Conservation (phyloP, 192 early-diverging fungal genomes). For the Cladochytrium replicatum region DNA sequence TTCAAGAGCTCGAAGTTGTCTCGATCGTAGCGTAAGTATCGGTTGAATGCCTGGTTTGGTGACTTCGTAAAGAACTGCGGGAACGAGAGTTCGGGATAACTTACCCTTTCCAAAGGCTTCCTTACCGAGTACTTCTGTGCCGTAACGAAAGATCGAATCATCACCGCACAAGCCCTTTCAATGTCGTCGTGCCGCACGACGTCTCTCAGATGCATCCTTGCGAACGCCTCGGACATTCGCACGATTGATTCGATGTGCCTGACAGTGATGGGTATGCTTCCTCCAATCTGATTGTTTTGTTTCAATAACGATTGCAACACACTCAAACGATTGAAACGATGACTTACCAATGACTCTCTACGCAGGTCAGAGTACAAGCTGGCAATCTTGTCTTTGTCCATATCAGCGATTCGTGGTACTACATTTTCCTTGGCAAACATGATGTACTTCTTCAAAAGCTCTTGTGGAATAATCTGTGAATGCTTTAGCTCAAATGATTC, state of each 20-base stretch:
- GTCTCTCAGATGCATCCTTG: slow-evolving; percentile 92
- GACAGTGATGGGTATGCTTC: slow-evolving; percentile 68
- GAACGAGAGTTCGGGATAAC: neutral
- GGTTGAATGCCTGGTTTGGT: slow-evolving; percentile 68
- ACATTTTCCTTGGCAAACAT: slow-evolving; percentile 75
- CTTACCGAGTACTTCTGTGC: slow-evolving; percentile 92
- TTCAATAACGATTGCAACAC: slow-evolving; percentile 31
- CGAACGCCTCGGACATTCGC: slow-evolving; percentile 76
- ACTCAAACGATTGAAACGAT: slow-evolving; percentile 13
- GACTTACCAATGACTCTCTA: slow-evolving; percentile 60
- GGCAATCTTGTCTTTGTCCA: slow-evolving; percentile 82
- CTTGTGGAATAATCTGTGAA: slow-evolving; percentile 60
- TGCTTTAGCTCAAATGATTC: slow-evolving; percentile 21
- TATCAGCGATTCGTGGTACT: slow-evolving; percentile 65
- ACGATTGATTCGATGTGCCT: slow-evolving; percentile 79
- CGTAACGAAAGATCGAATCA: slow-evolving; percentile 78
- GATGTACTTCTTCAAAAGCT: slow-evolving; percentile 74
- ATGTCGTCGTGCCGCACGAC: slow-evolving; percentile 84
- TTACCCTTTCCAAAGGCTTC: slow-evolving; percentile 62
- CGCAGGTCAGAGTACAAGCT: slow-evolving; percentile 86
- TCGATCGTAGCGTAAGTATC: slow-evolving; percentile 65
- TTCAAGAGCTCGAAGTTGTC: slow-evolving; percentile 77
- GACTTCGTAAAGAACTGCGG: neutral
- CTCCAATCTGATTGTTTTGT: slow-evolving; percentile 38
- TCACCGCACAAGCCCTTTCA: slow-evolving; percentile 84